Base-by-base conservation (phyloP, 139 green algal species). In the Asterochloris sp. region DNA sequence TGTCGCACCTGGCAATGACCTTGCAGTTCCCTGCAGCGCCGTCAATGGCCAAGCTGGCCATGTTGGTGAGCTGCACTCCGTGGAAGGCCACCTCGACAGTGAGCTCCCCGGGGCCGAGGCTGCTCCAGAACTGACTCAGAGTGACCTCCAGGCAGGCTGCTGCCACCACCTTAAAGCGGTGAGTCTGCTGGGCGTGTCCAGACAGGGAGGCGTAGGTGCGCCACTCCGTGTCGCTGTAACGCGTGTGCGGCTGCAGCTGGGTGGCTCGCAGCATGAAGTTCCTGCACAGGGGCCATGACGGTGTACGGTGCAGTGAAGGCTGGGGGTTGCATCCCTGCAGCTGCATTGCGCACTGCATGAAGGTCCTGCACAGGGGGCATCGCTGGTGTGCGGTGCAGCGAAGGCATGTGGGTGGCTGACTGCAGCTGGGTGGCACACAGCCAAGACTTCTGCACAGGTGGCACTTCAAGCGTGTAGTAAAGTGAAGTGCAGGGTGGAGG, bases 91-190 rank as follows among this genome's bases (percentile, higher is more conserved):
- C 26, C 85, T 96, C 85, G 19, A 90, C 79, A 61, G 88, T 78
- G n/a, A 94, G 67, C 11, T 26, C 62, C 60, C 77, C 83, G 8
- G 64, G 79, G 0, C 91, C 88, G 23, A 83, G 80, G 80, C 82
- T 89, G 84, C 78, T 93, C 95, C 95, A 98, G 74, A 94, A 94
- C 87, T 97, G 93, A 24, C 89, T 91, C 62, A 98, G 66, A 0
- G 94, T 96, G 12, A 98, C 62, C 88, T 98, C 95, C 75, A 98
- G 83, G 0, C 92, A 96, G 73, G 74, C 62, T 15, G 89, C 92
- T 0, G 68, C 83, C 0, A 86, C 77, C 66, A 97, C 92, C 68
- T 80, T 82, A 29, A 91, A 85, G 24, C 26, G 64, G 24, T 84
- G 80, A 0, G 77, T 75, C 66, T 82, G 89, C 75, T 91, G 85